A percentile compares a stretch with the other conserved stretches of the same genome.
These are phyloP conservation scores for Cystobasidiaceae sp. DNA, from an alignment of 1,284 basidiomycete genomes.

Conservation along the genomic window DNA sequence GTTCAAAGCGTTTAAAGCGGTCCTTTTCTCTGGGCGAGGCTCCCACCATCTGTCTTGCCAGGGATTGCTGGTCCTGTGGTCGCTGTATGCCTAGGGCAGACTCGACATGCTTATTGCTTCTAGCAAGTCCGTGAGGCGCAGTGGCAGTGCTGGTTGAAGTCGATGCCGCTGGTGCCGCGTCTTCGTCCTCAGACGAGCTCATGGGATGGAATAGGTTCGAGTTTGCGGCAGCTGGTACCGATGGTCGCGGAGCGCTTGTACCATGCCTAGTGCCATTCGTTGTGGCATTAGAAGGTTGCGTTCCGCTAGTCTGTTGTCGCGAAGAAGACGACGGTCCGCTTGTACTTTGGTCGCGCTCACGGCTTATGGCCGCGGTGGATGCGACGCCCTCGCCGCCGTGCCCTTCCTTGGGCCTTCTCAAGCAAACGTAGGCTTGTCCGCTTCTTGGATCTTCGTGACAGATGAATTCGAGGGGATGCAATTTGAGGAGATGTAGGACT, in stretches of 20 bases:
- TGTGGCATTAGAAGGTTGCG: not conserved
- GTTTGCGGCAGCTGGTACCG: too few relatives aligned
- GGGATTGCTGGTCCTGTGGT: not conserved
- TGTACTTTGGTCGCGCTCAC: not conserved
- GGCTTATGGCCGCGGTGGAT: not conserved
- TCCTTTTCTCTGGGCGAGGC: not conserved
- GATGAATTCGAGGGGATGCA: not conserved
- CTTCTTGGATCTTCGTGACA: not conserved
- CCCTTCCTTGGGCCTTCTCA: too few relatives aligned
- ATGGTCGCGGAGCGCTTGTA: too few relatives aligned
- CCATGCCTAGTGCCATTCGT: too few relatives aligned
- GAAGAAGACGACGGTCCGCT: not conserved
- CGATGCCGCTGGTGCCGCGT: not conserved
- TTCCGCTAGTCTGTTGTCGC: not conserved
- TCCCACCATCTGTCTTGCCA: not conserved
- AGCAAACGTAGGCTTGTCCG: not conserved
- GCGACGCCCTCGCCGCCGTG: too few relatives aligned
- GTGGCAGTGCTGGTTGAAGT: not conserved
- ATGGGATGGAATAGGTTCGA: too few relatives aligned
- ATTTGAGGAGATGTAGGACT: constrained; percentile 5
- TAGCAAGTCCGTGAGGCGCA: not conserved
- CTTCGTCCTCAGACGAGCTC: too few relatives aligned
- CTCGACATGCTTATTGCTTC: not conserved
- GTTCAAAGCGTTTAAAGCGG: not conserved
- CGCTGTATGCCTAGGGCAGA: not conserved